Evolutionary conservation across 2,329 filamentous ascomycete genomes (phyloP).

Genomic region (Apiospora hydei): DNA sequence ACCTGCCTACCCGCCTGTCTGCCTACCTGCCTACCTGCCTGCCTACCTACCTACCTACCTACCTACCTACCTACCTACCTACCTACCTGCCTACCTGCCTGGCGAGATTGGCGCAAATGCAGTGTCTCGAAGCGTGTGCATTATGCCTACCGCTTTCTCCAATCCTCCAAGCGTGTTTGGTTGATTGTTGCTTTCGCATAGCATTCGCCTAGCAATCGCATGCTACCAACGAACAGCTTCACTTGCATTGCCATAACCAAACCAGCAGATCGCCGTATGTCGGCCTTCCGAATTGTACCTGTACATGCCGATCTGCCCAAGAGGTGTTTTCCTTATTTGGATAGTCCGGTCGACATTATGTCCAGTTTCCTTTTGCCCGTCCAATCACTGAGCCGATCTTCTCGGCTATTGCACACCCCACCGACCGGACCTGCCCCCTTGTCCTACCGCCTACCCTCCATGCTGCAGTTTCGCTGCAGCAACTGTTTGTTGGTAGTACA

Average conservation of each 20-base stretch:
- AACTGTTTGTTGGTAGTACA: slow-evolving; percentile 9
- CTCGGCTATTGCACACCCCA: slow-evolving; percentile 17
- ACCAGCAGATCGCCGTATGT: slow-evolving; percentile 14
- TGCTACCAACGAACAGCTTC: slow-evolving; percentile 8
- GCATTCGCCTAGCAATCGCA: not conserved
- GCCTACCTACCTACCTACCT: not conserved
- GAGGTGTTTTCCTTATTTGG: slow-evolving; percentile 8
- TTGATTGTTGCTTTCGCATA: slow-evolving; percentile 10
- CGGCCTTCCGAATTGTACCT: slow-evolving; percentile 9
- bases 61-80: not conserved
- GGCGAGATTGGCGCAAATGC: slow-evolving; percentile 8
- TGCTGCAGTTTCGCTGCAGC: slow-evolving; percentile 10
- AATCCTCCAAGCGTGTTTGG: not conserved
- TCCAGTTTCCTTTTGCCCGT: not conserved
- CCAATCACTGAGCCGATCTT: not conserved
- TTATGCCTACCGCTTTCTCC: not conserved
- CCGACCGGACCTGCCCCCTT: not conserved
- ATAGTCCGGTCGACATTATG: not conserved
- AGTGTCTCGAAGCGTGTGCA: not conserved
- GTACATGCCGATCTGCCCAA: not conserved
- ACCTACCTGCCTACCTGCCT: not conserved
- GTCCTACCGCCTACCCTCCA: slow-evolving; percentile 1
- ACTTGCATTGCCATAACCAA: slow-evolving; percentile 1
- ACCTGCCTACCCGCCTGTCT: not conserved
- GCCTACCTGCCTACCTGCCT: not conserved